Evolutionary conservation across 2,329 filamentous ascomycete species (phyloP).

Genomic region (Cladorrhinum sp.): DNA sequence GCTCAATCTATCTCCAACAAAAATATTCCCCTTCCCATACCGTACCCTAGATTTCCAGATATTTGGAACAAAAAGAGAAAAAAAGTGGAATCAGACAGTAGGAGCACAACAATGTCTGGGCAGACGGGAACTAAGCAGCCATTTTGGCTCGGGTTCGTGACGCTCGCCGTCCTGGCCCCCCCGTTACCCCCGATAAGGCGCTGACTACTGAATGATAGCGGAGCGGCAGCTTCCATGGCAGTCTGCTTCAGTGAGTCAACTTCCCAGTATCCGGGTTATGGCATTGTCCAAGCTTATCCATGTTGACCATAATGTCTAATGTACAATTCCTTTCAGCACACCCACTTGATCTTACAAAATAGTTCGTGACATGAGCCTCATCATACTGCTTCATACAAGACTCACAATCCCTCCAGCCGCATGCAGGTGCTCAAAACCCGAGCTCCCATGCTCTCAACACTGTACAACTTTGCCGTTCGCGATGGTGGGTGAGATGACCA

Average conservation of each 20-base stretch:
- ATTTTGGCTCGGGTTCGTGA: constrained; percentile 26
- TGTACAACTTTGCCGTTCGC: constrained; percentile 22
- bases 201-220: constrained; percentile 12
- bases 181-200: neutral
- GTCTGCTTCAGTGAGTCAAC: constrained; percentile 27
- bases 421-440: constrained; percentile 26
- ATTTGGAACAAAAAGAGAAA: neutral
- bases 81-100: neutral
- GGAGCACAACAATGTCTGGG: constrained; percentile 12
- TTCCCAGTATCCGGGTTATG: neutral
- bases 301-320: constrained; percentile 5
- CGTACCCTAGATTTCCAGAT: neutral
- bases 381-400: neutral
- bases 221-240: constrained; percentile 26
- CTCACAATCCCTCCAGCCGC: constrained; percentile 12
- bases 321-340: constrained; percentile 18
- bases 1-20: neutral
- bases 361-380: constrained; percentile 15
- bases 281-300: neutral
- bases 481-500: constrained; percentile 14
- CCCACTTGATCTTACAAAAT: constrained; percentile 26
- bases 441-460: constrained; percentile 23
- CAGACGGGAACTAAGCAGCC: constrained; percentile 23
- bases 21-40: neutral
- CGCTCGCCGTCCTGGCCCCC: too few relatives aligned